phyloP scores from a whole-genome alignment of 306 rosid species.

The Mucuna pruriens region DNA sequence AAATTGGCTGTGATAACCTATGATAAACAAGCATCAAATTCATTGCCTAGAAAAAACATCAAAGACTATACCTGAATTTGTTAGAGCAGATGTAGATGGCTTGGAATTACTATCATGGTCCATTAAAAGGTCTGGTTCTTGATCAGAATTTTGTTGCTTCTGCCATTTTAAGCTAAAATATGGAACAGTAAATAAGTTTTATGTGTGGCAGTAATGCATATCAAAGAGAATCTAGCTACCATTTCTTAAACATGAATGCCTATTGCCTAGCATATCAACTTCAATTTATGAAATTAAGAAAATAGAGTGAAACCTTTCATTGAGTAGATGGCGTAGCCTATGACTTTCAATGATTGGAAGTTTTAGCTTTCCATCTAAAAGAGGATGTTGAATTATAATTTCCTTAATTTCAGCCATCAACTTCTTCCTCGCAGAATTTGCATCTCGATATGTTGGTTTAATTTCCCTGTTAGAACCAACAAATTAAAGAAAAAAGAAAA shows the following conservation, averaged over 20 bases:
- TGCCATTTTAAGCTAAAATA: slow-evolving; percentile 2
- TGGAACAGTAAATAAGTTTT: slow-evolving; percentile 11
- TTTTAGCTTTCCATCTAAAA: slow-evolving; percentile 11
- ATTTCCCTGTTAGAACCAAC: slow-evolving; percentile 29
- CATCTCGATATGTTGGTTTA: slow-evolving; percentile 25
- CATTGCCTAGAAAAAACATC: background rate
- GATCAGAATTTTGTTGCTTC: background rate
- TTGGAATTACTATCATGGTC: background rate
- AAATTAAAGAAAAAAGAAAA: background rate
- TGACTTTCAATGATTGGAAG: slow-evolving; percentile 3
- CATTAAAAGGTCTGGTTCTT: background rate
- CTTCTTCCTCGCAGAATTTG: slow-evolving; percentile 27
- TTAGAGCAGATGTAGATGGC: background rate
- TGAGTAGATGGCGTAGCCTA: slow-evolving; percentile 9
- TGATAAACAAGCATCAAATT: background rate
- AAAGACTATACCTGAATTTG: slow-evolving; percentile 13
- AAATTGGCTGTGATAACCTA: background rate
- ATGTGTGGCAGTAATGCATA: background rate
- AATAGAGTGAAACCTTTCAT: slow-evolving; percentile 31
- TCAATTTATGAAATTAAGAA: background rate
- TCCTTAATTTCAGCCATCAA: background rate
- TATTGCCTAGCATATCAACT: background rate
- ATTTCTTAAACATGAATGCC: background rate
- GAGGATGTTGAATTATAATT: slow-evolving; percentile 35
- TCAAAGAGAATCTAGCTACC: no score